Conservation (phyloP, 106 monocot species). For the Dendrobium catenatum region DNA sequence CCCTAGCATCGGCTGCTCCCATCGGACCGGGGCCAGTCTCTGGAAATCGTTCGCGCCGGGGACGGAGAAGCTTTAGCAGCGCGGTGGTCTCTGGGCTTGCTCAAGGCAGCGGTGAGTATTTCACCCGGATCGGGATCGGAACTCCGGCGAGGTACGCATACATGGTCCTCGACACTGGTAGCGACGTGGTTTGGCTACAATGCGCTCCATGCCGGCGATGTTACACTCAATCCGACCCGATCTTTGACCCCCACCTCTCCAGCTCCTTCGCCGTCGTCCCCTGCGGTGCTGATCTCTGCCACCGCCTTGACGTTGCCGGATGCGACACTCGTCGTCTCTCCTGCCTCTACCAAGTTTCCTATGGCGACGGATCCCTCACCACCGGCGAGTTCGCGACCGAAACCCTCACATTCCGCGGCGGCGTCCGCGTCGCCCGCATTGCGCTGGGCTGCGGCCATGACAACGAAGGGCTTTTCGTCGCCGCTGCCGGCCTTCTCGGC, state of each 20-base stretch:
- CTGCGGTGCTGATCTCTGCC: slow-evolving; percentile 39
- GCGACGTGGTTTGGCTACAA: slow-evolving; percentile 78
- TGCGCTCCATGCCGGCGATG: slow-evolving; percentile 69
- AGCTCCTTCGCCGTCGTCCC: slow-evolving; percentile 36
- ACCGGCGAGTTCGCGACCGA: slow-evolving; percentile 62
- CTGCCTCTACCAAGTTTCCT: slow-evolving; percentile 67
- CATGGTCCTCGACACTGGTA: slow-evolving; percentile 79
- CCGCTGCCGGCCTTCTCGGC: slow-evolving; percentile 66
- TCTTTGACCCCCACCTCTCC: slow-evolving; percentile 57
- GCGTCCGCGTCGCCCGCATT: slow-evolving; percentile 25
- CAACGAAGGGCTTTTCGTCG: slow-evolving; percentile 69
- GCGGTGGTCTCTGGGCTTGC: slow-evolving; percentile 53
- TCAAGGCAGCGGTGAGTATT: slow-evolving; percentile 79
- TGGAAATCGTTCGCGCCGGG: slow-evolving; percentile 4
- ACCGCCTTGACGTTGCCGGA: slow-evolving; percentile 37
- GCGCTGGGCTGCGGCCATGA: slow-evolving; percentile 79
- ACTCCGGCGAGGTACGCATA: slow-evolving; percentile 30
- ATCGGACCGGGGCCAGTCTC: not conserved
- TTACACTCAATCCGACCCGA: slow-evolving; percentile 54
- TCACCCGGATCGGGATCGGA: slow-evolving; percentile 60
- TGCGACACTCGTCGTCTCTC: slow-evolving; percentile 27
- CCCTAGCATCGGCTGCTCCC: not conserved
- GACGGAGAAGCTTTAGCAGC: slow-evolving; percentile 24
- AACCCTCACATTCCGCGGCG: slow-evolving; percentile 45
- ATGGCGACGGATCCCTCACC: slow-evolving; percentile 65